Percentiles rank a stretch among this genome's conserved stretches.
phyloP scores from a whole-genome alignment of 1,284 basidiomycete genomes.

The Phylloporus sp. region DNA sequence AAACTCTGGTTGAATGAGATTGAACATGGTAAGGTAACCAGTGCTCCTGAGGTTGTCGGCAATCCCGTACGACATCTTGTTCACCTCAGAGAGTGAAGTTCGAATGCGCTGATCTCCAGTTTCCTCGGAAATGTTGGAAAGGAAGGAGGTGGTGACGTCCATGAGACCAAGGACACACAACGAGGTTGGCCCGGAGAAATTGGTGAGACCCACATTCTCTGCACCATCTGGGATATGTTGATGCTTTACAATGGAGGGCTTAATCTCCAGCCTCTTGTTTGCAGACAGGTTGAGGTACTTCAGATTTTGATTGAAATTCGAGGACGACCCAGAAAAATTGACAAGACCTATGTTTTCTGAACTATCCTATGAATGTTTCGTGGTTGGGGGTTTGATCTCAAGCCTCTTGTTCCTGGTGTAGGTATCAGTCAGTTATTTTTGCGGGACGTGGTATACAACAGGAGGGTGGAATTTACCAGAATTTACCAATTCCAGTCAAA shows the following conservation, averaged over 20 bases:
- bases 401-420: too few relatives aligned
- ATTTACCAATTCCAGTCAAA: conserved; percentile 99
- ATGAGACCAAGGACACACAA: conserved; percentile 93
- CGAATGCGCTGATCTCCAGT: conserved; percentile 90
- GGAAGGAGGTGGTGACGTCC: conserved; percentile 93
- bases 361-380: too few relatives aligned
- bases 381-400: too few relatives aligned
- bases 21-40: conserved; percentile 87
- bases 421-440: conserved; percentile 7
- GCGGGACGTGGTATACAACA: not conserved
- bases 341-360: too few relatives aligned
- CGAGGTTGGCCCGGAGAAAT: conserved; percentile 85
- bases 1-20: conserved; percentile 92
- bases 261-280: conserved; percentile 89
- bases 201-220: conserved; percentile 56
- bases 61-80: conserved; percentile 96
- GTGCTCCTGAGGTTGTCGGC: conserved; percentile 89
- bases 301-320: conserved; percentile 96
- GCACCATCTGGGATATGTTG: conserved; percentile 24
- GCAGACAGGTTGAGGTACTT: conserved; percentile 90
- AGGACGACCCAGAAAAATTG: too few relatives aligned
- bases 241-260: conserved; percentile 46
- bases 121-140: conserved; percentile 86
- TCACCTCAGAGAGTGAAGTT: conserved; percentile 90
- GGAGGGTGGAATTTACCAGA: too few relatives aligned